These are phyloP conservation scores for Cystoisospora suis DNA, from an alignment of 169 alveolate species.

Conservation along the genomic window DNA sequence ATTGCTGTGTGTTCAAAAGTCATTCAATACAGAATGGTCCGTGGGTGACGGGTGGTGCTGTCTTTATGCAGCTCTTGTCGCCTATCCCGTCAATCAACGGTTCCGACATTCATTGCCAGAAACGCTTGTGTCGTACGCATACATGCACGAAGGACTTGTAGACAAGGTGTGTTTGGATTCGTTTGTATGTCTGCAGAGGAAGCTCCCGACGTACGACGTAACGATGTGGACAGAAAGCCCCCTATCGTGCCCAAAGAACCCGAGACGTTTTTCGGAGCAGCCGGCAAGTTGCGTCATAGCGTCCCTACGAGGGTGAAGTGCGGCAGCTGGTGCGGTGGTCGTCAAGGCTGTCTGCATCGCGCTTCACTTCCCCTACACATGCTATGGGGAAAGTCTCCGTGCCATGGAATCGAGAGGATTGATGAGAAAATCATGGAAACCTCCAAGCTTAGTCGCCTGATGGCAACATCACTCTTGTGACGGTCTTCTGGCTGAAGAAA, in stretches of 20 bases:
- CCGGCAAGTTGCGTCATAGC: conserved; percentile 45
- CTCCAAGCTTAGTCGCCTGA: conserved; percentile 11
- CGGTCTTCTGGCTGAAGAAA: conserved; percentile 1
- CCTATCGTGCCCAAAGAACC: too few relatives aligned
- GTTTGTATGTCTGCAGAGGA: not conserved
- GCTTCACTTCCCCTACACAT: not conserved
- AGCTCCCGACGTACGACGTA: not conserved
- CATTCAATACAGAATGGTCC: conserved; percentile 16
- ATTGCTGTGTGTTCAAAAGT: conserved; percentile 28
- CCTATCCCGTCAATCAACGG: conserved; percentile 29
- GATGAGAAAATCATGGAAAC: conserved; percentile 6
- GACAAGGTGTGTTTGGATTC: not conserved
- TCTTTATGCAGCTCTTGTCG: not conserved
- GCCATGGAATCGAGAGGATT: conserved; percentile 55
- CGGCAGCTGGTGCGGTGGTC: not conserved
- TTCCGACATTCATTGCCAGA: not conserved
- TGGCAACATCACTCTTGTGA: conserved; percentile 22
- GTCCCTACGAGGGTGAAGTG: conserved; percentile 3
- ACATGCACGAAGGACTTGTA: not conserved
- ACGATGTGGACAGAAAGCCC: not conserved
- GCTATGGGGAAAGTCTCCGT: conserved; percentile 65
- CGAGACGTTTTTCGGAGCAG: conserved; percentile 23
- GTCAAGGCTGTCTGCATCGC: not conserved
- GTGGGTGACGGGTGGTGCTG: conserved; percentile 36
- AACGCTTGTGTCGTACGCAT: not conserved